phyloP scores from a whole-genome alignment of 2,329 filamentous ascomycete species.

The Macroventuria anomochaeta region DNA sequence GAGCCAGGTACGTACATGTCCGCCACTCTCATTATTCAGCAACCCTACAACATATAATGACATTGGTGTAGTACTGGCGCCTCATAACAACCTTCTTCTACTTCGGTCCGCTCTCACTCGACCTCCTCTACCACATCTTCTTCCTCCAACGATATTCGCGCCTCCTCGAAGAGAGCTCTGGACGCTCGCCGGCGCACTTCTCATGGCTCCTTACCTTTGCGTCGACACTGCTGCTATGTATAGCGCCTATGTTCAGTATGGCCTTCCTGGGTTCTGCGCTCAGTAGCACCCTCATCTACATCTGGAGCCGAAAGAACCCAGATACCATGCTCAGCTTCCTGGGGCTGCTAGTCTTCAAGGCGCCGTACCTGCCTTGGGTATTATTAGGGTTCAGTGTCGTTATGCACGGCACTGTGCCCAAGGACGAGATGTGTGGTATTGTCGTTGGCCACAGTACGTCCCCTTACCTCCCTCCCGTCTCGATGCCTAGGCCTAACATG shows the following conservation, averaged over 20 bases:
- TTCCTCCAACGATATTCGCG: conserved; percentile 97
- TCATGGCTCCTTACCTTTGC: conserved; percentile 92
- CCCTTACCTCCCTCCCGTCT: too few relatives aligned
- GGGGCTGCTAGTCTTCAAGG: conserved; percentile 87
- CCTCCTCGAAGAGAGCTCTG: conserved; percentile 92
- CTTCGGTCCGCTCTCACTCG: conserved; percentile 91
- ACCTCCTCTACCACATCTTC: conserved; percentile 97
- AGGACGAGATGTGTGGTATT: conserved; percentile 95
- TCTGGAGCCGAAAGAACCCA: conserved; percentile 95
- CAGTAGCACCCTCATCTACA: conserved; percentile 93
- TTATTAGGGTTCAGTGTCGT: conserved; percentile 90
- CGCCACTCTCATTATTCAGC: too few relatives aligned
- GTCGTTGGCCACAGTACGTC: conserved; percentile 79
- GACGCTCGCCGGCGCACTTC: conserved; percentile 88
- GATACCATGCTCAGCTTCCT: conserved; percentile 87
- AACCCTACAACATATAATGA: background rate
- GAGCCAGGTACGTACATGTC: conserved; percentile 71
- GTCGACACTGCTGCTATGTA: conserved; percentile 75
- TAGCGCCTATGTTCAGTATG: conserved; percentile 88
- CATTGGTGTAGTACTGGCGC: conserved; percentile 79
- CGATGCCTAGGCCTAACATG: conserved; percentile 18
- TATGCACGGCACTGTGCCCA: conserved; percentile 87
- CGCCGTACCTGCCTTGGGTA: conserved; percentile 95
- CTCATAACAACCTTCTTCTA: conserved; percentile 96
- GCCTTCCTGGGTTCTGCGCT: conserved; percentile 93